Evolutionary conservation across 192 early-diverging fungal genomes (phyloP), one percentile per base, ranked within the genome.

Genomic region (Coemansia sp.): DNA sequence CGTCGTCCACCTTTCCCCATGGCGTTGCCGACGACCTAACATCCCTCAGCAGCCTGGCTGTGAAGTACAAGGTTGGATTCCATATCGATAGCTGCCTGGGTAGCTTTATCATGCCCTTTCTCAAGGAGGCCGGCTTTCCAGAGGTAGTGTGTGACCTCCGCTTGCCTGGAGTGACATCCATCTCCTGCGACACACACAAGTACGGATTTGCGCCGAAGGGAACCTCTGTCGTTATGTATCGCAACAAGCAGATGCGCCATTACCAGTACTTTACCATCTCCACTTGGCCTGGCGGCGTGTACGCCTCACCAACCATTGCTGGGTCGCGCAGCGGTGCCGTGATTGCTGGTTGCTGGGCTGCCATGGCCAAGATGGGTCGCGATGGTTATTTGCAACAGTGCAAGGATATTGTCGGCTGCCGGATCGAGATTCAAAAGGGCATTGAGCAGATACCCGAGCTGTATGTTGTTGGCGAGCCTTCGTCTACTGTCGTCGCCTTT

Each of bases 171-270:
- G 92, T 98, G 17, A 98, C 94, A 0, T 88, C 91, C 29, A 94
- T 98, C 56, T 94, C 92, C 6, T 90, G 88, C 63, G 95, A 98
- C 76, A 91, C 94, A 0, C 95, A 98, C 85, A 98, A 98, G 80
- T 98, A 98, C 60, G 95, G 95, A 19, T 98, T 98, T 73, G 95
- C 95, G 1, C 93, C 95, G 36, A 98, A 98, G 83, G 95, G 95
- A n/a, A 88, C 89, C 5, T 92, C 89, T 5, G 89, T 96, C 13
- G 83, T 96, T 53, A 92, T 96, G 93, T 98, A 95, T 68, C 78
- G 81, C 23, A 70, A 68, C 71, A 85, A 86, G 61, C 77, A 77
- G 36, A 78, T 92, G 45, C 84, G 94, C 51, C 90, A 89, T 52
- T 90, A 87, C 79, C 93, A 95, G 70, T 98, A 95, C 71, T 96